Conservation (phyloP, 768 basidiomycete genomes). For the Fomitopsis pulvina region DNA sequence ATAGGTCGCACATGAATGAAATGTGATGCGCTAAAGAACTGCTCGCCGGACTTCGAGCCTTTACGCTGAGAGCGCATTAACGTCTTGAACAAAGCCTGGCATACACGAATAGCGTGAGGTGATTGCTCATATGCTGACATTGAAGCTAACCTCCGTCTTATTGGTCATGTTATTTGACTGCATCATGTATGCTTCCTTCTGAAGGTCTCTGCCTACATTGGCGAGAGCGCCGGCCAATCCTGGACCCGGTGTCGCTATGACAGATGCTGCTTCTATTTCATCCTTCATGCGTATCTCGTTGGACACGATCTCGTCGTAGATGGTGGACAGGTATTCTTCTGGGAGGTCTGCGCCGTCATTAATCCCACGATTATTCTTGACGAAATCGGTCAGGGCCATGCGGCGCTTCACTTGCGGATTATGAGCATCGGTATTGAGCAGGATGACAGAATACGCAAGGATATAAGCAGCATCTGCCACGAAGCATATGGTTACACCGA, state of each 20-base stretch:
- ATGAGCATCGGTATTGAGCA: slow-evolving; percentile 97
- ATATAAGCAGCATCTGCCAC: slow-evolving; percentile 83
- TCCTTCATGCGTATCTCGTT: slow-evolving; percentile 99
- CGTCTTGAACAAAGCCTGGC: slow-evolving; percentile 83
- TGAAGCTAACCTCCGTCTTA: slow-evolving; percentile 91
- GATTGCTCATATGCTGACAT: too few relatives aligned
- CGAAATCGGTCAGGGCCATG: slow-evolving; percentile 89
- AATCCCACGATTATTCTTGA: slow-evolving; percentile 95
- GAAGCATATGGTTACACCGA: not conserved
- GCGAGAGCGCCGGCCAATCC: slow-evolving; percentile 81
- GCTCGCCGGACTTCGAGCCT: slow-evolving; percentile 67
- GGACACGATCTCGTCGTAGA: slow-evolving; percentile 85
- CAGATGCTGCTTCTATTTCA: slow-evolving; percentile 66
- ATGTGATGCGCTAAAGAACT: slow-evolving; percentile 95
- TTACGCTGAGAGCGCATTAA: slow-evolving; percentile 91
- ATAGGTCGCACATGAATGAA: slow-evolving; percentile 96
- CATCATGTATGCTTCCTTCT: slow-evolving; percentile 92
- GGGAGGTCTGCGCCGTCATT: slow-evolving; percentile 88
- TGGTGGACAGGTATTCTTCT: slow-evolving; percentile 68
- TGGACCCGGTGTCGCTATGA: slow-evolving; percentile 40
- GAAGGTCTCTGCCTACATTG: slow-evolving; percentile 88
- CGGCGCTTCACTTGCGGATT: slow-evolving; percentile 91
- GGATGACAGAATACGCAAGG: slow-evolving; percentile 88
- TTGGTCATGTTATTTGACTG: slow-evolving; percentile 95
- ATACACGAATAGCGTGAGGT: not conserved